These are phyloP conservation scores for Serpula lacrymans DNA, from an alignment of 768 basidiomycete genomes.

Conservation along the genomic window DNA sequence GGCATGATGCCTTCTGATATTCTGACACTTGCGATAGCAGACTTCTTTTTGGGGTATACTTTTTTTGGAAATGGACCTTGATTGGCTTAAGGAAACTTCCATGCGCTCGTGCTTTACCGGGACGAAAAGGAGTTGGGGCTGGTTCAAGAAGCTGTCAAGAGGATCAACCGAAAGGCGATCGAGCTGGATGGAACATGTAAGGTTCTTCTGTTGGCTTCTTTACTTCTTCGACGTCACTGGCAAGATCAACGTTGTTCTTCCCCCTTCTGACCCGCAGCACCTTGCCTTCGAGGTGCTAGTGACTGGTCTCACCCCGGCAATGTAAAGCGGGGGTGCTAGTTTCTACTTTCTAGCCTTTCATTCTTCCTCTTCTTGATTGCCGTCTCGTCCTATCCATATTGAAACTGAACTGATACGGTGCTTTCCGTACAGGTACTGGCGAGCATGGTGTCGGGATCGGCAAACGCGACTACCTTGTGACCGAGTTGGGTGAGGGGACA, in stretches of 20 bases:
- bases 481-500: constrained; percentile 48
- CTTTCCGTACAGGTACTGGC: constrained; percentile 25
- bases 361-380: too few relatives aligned
- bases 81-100: constrained; percentile 38
- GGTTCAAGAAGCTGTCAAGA: constrained; percentile 26
- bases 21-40: too few relatives aligned
- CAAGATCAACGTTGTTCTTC: not conserved
- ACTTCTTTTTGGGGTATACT: too few relatives aligned
- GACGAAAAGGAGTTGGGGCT: constrained; percentile 32
- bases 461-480: constrained; percentile 44
- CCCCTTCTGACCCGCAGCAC: not conserved
- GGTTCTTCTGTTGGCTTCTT: constrained; percentile 7
- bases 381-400: too few relatives aligned
- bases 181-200: constrained; percentile 34
- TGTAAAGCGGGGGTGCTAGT: too few relatives aligned
- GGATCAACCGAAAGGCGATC: constrained; percentile 34
- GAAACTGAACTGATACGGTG: too few relatives aligned
- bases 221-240: not conserved
- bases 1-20: too few relatives aligned
- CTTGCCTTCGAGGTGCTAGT: not conserved
- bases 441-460: constrained; percentile 48
- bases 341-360: too few relatives aligned
- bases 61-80: too few relatives aligned
- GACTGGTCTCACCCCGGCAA: too few relatives aligned
- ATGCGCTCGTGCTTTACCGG: constrained; percentile 34